phyloP scores from a whole-genome alignment of 805 yeast genomes.

The Candida tibetensis region DNA sequence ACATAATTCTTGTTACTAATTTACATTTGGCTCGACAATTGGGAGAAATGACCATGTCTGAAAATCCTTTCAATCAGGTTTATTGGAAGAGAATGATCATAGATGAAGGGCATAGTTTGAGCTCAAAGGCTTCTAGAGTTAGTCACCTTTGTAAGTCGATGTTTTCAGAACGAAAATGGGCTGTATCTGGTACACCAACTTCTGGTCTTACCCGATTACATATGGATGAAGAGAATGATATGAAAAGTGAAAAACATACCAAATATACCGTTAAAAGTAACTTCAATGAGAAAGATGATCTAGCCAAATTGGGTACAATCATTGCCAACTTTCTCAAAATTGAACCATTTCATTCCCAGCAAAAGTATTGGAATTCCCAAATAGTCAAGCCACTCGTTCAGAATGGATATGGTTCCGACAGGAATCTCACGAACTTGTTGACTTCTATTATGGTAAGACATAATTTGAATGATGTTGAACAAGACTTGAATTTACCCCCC shows the following conservation, averaged over 20 bases:
- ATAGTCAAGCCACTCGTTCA: slow-evolving; percentile 50
- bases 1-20: slow-evolving; percentile 50
- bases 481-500: slow-evolving; percentile 56
- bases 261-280: slow-evolving; percentile 48
- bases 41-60: slow-evolving; percentile 15
- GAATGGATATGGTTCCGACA: slow-evolving; percentile 38
- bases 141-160: slow-evolving; percentile 48
- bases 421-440: slow-evolving; percentile 42
- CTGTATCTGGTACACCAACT: slow-evolving; percentile 75
- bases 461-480: slow-evolving; percentile 49
- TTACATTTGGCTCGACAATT: slow-evolving; percentile 45
- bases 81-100: slow-evolving; percentile 70
- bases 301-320: slow-evolving; percentile 50
- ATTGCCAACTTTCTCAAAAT: slow-evolving; percentile 53
- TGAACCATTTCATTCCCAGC: slow-evolving; percentile 53
- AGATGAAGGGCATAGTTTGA: slow-evolving; percentile 75
- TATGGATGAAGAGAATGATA: slow-evolving; percentile 37
- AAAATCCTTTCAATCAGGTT: slow-evolving; percentile 39
- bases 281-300: slow-evolving; percentile 53
- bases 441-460: slow-evolving; percentile 56
- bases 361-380: slow-evolving; percentile 45
- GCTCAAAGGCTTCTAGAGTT: slow-evolving; percentile 48
- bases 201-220: slow-evolving; percentile 61
- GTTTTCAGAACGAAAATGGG: slow-evolving; percentile 64
- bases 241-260: slow-evolving; percentile 13